Conservation (phyloP, 495 filamentous ascomycete genomes). For the Pyronema omphalodes region DNA sequence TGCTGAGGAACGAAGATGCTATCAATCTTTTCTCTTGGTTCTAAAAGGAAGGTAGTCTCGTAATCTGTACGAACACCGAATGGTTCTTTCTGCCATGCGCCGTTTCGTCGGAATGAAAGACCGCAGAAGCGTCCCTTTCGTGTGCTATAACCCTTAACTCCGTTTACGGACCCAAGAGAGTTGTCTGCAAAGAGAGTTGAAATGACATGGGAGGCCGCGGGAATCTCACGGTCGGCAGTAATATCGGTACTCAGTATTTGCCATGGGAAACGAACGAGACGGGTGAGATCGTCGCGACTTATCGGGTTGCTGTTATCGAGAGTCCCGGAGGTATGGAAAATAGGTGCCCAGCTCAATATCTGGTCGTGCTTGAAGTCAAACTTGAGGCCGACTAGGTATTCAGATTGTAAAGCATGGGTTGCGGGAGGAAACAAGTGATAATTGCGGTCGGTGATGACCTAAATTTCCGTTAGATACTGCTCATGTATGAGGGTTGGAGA, state of each 20-base stretch:
- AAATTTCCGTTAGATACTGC: too few relatives aligned
- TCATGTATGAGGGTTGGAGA: too few relatives aligned
- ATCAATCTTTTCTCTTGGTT: conserved; percentile 13
- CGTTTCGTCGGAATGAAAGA: conserved; percentile 14
- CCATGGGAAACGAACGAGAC: conserved; percentile 10
- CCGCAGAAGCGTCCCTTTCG: conserved; percentile 19
- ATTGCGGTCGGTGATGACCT: too few relatives aligned
- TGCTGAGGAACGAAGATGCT: conserved; percentile 14
- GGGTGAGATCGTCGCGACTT: not conserved
- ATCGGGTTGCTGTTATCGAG: not conserved
- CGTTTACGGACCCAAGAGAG: conserved; percentile 9
- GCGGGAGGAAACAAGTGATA: too few relatives aligned
- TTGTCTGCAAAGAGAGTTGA: conserved; percentile 16
- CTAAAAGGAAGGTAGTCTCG: conserved; percentile 17
- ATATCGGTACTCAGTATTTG: not conserved
- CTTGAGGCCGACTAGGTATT: conserved; percentile 15
- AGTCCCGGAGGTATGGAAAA: conserved; percentile 6
- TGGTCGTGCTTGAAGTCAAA: conserved; percentile 21
- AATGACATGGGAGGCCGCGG: not conserved
- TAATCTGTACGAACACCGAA: conserved; percentile 20
- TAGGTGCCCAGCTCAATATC: conserved; percentile 20
- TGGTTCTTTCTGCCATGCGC: conserved; percentile 14
- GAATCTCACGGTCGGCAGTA: not conserved
- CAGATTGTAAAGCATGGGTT: not conserved
- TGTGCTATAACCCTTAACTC: conserved; percentile 21